phyloP scores from a whole-genome alignment of 768 basidiomycete genomes.

The Ramaria sp. region DNA sequence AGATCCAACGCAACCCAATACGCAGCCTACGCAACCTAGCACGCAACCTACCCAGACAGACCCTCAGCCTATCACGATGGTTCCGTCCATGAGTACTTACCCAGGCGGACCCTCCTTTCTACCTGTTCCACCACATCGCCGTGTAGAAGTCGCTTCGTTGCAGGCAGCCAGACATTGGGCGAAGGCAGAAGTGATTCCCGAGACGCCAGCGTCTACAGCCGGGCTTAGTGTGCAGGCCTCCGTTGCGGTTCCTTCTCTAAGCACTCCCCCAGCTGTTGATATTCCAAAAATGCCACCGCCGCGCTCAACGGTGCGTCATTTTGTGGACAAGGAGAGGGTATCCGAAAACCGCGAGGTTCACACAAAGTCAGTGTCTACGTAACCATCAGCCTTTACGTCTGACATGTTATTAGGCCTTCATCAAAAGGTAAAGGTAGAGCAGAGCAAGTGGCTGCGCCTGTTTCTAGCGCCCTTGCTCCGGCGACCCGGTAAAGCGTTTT shows the following conservation, averaged over 20 bases:
- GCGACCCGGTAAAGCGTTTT: neutral
- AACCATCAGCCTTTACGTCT: neutral
- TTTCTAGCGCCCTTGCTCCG: neutral
- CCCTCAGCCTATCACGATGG: neutral
- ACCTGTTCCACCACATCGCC: conserved; percentile 1
- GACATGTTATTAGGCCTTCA: neutral
- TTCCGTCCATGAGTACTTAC: neutral
- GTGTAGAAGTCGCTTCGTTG: neutral
- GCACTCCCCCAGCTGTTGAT: neutral
- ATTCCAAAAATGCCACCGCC: neutral
- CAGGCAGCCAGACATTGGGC: neutral
- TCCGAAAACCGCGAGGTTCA: neutral
- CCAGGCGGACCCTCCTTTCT: neutral
- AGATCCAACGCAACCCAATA: neutral
- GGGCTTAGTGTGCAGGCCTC: neutral
- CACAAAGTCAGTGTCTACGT: neutral
- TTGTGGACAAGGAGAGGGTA: neutral
- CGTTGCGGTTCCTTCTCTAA: neutral
- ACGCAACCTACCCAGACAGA: neutral
- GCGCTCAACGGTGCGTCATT: no score
- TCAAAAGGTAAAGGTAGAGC: conserved; percentile 2
- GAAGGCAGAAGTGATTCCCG: conserved; percentile 5
- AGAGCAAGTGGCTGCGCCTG: neutral
- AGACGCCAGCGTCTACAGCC: conserved; percentile 1
- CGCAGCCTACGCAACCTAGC: neutral